Evolutionary conservation across 2,329 filamentous ascomycete species (phyloP), one percentile per base, ranked within the genome.

Genomic region (Calcarisporium arbuscula): DNA sequence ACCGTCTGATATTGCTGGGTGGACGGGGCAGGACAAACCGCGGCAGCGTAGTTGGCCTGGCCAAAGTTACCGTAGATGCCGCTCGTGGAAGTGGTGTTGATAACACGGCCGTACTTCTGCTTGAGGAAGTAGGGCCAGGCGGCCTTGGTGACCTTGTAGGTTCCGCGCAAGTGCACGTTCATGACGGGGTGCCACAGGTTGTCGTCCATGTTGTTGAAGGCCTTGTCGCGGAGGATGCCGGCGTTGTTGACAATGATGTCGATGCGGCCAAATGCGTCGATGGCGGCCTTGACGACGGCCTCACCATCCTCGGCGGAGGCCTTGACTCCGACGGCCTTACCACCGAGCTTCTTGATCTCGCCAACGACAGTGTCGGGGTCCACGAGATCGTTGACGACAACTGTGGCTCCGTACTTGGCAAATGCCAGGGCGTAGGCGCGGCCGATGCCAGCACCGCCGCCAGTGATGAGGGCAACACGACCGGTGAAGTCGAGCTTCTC

Each of bases 41-140:
- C 85, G 39, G 90, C 86, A 43, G 92, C 77, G 62, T 98, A 98
- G 74, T 98, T 98, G 53, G 90, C 86, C 66, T 98, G 92, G 44
- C 92, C 92, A 59, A 98, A 98, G 75, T 95, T 98, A 50, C 92
- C 92, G 60, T 98, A 98, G 62, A 98, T 94, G 64, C 92, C 92
- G 51, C 85, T 94, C 31, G 92, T 96, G 22, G 87, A 94, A 26
- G 92, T 92, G 30, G 92, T 98, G 74, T 98, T 98, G 55, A 98
- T 73, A 42, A 98, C 80, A 53, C 92, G 87, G 48, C 92, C 92
- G 54, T 95, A 98, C 73, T 95, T 96, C 64, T 98, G 92, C 75
- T 95, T 95, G 34, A 96, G 73, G 72, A 98, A 85, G 64, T 94
- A 85, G 32, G 92, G 92, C 88, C 90, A 98, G 15, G 92, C 92